Conservation (phyloP, 169 alveolate species). For the Amoebophrya sp. region DNA sequence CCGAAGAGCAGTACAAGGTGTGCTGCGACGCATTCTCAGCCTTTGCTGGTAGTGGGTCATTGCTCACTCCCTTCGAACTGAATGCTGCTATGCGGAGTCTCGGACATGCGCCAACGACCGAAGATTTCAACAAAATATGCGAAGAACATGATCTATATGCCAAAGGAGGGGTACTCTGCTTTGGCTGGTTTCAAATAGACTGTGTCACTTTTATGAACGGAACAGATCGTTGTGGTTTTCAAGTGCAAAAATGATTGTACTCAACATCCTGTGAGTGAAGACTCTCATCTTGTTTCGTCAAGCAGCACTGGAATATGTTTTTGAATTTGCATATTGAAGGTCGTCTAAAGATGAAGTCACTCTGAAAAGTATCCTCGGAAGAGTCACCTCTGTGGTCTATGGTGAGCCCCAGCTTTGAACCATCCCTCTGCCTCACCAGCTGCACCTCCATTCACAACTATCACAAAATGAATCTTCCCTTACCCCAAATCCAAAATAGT, state of each 20-base stretch:
- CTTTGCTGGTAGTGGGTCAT: background rate
- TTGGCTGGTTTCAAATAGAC: background rate
- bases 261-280: too few relatives aligned
- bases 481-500: too few relatives aligned
- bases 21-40: constrained; percentile 15
- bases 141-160: background rate
- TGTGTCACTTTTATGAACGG: background rate
- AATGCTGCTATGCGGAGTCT: background rate
- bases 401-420: too few relatives aligned
- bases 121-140: background rate
- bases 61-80: constrained; percentile 8
- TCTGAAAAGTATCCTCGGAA: too few relatives aligned
- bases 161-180: background rate
- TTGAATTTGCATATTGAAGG: too few relatives aligned
- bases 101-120: background rate
- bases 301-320: too few relatives aligned
- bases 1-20: constrained; percentile 19
- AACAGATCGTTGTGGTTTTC: background rate
- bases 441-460: background rate
- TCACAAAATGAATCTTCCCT: too few relatives aligned
- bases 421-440: too few relatives aligned
- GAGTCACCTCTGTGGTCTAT: too few relatives aligned
- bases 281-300: too few relatives aligned
- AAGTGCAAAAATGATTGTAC: too few relatives aligned
- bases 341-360: too few relatives aligned